Percentiles rank a stretch among this genome's conserved stretches.
phyloP scores from a whole-genome alignment of 2,329 filamentous ascomycete genomes.

The Sclerotinia spermophila region DNA sequence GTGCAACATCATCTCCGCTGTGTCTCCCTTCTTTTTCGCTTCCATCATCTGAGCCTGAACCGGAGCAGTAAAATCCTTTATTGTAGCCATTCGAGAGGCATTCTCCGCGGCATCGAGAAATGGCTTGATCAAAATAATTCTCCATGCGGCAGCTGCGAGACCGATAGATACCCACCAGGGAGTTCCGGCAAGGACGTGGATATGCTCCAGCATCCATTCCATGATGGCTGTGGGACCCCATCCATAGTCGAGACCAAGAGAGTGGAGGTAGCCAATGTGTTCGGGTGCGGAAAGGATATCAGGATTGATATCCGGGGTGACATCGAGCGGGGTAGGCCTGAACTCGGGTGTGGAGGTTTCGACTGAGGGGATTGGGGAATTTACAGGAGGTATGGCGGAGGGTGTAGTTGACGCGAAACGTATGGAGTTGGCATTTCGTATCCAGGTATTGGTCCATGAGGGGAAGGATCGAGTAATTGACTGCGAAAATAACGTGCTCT shows the following conservation, averaged over 20 bases:
- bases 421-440: constrained; percentile 30
- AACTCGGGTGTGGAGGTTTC: constrained; percentile 19
- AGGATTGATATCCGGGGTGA: constrained; percentile 24
- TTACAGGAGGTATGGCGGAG: constrained; percentile 8
- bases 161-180: constrained; percentile 82
- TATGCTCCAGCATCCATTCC: constrained; percentile 74
- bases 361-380: constrained; percentile 14
- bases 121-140: constrained; percentile 62
- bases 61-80: constrained; percentile 56
- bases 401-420: constrained; percentile 35
- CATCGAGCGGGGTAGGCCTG: constrained; percentile 26
- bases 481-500: constrained; percentile 22
- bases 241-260: constrained; percentile 83
- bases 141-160: constrained; percentile 60
- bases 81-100: constrained; percentile 56
- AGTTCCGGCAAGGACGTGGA: constrained; percentile 70
- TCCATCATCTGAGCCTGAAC: constrained; percentile 52
- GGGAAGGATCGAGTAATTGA: constrained; percentile 22
- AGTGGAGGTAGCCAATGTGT: constrained; percentile 75
- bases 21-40: constrained; percentile 42
- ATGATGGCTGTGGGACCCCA: constrained; percentile 72
- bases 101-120: constrained; percentile 60
- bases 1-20: constrained; percentile 44
- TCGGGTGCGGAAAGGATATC: constrained; percentile 43
- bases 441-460: constrained; percentile 24